A percentile compares a stretch with the other conserved stretches of the same genome.
Evolutionary conservation across 2,329 filamentous ascomycete species (phyloP).

Genomic region (Aspergillus sp.): DNA sequence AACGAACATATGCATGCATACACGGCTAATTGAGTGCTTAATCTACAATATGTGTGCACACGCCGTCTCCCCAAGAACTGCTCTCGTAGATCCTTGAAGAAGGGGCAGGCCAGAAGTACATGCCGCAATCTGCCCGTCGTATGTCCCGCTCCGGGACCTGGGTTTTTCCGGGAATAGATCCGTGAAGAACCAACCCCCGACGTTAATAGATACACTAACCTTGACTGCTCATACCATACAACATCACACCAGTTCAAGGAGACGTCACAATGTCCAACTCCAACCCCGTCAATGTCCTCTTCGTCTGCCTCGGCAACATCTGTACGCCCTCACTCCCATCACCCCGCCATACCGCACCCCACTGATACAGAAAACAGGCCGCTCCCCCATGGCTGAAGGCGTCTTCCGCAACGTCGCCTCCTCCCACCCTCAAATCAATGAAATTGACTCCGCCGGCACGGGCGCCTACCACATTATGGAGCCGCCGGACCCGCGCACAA

Average conservation of each 20-base stretch:
- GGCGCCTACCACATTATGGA: slow-evolving; percentile 77
- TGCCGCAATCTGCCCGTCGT: too few relatives aligned
- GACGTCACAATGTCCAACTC: slow-evolving; percentile 15
- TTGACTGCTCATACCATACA: neutral
- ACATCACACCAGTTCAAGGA: too few relatives aligned
- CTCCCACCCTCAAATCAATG: slow-evolving; percentile 52
- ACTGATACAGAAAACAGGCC: slow-evolving; percentile 36
- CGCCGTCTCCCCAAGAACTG: too few relatives aligned
- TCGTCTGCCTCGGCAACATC: slow-evolving; percentile 96
- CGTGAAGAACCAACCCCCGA: too few relatives aligned
- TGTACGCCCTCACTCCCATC: slow-evolving; percentile 44
- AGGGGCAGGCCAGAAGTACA: too few relatives aligned
- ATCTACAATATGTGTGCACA: neutral
- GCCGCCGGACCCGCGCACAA: slow-evolving; percentile 72
- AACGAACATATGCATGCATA: neutral
- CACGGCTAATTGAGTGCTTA: neutral
- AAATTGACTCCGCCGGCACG: slow-evolving; percentile 85
- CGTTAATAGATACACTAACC: too few relatives aligned
- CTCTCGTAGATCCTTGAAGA: too few relatives aligned
- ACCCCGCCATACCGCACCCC: slow-evolving; percentile 1
- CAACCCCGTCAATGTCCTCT: slow-evolving; percentile 63
- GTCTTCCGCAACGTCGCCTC: slow-evolving; percentile 70
- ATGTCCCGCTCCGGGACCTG: too few relatives aligned
- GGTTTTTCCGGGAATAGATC: too few relatives aligned
- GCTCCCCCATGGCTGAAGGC: slow-evolving; percentile 91